Evolutionary conservation across 2,329 filamentous ascomycete genomes (phyloP), one percentile per base, ranked within the genome.

Genomic region (Talaromyces sp.): DNA sequence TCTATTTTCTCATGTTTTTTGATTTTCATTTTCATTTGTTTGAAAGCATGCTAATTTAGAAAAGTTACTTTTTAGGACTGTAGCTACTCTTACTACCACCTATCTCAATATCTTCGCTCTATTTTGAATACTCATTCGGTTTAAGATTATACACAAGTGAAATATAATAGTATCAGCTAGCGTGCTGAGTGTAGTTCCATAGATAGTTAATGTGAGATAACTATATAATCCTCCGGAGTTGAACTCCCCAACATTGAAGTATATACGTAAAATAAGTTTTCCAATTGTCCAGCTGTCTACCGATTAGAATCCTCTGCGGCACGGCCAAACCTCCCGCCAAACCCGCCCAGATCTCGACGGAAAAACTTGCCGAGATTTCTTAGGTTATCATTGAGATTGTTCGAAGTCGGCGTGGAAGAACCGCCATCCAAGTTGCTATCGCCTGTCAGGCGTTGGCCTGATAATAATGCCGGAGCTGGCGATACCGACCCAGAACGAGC

Each of bases 331-430:
- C 89, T 79, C 11, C 84, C 85, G 2, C 89, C 88, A 64, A 93
- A 83, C 2, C 87, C 86, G 31, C 90, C 89, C 64, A 93, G 87
- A 78, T 97, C 93, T 64, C 93, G 82, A 64, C 89, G 87, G 80
- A 98, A 98, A 78, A 98, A 97, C 77, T 96, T 97, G 26, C 93
- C 93, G 76, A 99, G 90, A 73, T 91, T 96, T 78, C 91, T 93
- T 75, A 98, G 73, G 75, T 97, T 97, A 76, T 96, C 93, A 72
- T 97, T 96, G 65, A 97, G 84, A 68, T 88, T 86, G 58, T 85
- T 69, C 60, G 17, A 54, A 24, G 67, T 46, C 7, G 65, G 59
- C 14, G 50, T 60, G 21, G 70, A 73, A 50, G 75, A 27, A 27
- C 26, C 73, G 58, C 67, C 60, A 62, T 73, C 62, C 54, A 62